phyloP scores from a whole-genome alignment of 2,329 filamentous ascomycete species.

The Xylariaceae sp. region DNA sequence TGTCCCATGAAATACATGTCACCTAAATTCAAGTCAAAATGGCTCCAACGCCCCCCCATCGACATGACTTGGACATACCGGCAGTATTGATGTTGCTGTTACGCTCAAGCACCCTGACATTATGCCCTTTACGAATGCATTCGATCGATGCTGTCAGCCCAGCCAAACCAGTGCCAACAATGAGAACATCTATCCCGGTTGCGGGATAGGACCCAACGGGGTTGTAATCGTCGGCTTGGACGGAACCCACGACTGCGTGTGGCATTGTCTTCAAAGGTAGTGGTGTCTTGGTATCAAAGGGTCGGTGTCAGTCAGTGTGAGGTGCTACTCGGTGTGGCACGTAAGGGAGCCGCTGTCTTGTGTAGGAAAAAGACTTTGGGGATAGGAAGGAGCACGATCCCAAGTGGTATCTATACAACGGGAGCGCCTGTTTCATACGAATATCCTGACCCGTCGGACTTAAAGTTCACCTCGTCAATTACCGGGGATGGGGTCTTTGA shows the following conservation, averaged over 20 bases:
- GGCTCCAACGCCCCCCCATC: not conserved
- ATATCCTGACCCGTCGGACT: no score
- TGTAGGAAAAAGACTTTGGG: no score
- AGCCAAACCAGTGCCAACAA: constrained; percentile 55
- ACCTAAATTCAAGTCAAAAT: constrained; percentile 28
- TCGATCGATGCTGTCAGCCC: constrained; percentile 59
- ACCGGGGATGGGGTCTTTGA: no score
- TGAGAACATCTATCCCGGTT: constrained; percentile 44
- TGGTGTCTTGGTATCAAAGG: constrained; percentile 1
- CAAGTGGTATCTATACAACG: no score
- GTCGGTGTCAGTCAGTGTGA: no score
- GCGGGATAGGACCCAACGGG: constrained; percentile 48
- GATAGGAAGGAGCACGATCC: no score
- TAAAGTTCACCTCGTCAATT: no score
- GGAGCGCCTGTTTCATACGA: no score
- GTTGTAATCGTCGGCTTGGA: constrained; percentile 33
- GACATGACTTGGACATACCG: constrained; percentile 30
- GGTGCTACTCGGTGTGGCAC: no score
- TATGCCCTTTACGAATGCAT: constrained; percentile 56
- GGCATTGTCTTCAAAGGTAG: not conserved
- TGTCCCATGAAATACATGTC: constrained; percentile 60
- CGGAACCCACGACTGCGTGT: constrained; percentile 19
- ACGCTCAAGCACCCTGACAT: constrained; percentile 42
- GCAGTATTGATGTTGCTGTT: constrained; percentile 46
- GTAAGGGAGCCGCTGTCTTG: no score